phyloP scores from a whole-genome alignment of 1,139 yeast species.

The Pichia sp. region DNA sequence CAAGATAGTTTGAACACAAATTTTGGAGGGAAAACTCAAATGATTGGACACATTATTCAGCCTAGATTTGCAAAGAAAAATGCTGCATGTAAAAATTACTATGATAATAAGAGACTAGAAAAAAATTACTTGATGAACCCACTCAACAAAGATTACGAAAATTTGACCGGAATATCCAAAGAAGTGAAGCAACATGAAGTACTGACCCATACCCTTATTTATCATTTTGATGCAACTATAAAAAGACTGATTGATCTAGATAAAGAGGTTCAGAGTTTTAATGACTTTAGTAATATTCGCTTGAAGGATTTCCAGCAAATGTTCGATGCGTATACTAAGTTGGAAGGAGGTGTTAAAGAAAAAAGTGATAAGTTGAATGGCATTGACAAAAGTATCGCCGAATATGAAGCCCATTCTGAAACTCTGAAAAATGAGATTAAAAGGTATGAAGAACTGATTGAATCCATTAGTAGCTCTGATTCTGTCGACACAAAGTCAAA shows the following conservation, averaged over 20 bases:
- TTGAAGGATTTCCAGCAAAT: constrained; percentile 25
- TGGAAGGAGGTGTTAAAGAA: constrained; percentile 28
- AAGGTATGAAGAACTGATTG: constrained; percentile 15
- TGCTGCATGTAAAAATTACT: constrained; percentile 37
- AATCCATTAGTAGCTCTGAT: background rate
- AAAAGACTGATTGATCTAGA: constrained; percentile 26
- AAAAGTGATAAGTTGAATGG: constrained; percentile 29
- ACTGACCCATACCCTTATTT: constrained; percentile 48
- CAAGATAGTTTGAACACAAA: constrained; percentile 28
- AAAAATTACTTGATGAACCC: constrained; percentile 69
- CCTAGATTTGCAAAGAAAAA: constrained; percentile 26
- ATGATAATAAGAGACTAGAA: constrained; percentile 60
- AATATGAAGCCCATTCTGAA: constrained; percentile 24
- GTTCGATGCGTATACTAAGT: constrained; percentile 23
- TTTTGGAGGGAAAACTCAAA: constrained; percentile 34
- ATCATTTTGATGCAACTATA: constrained; percentile 35
- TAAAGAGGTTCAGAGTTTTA: constrained; percentile 34
- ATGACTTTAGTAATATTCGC: constrained; percentile 31
- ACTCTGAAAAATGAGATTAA: constrained; percentile 26
- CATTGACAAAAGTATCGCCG: constrained; percentile 13
- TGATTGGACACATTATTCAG: constrained; percentile 33
- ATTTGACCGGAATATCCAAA: constrained; percentile 54
- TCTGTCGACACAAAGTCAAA: background rate
- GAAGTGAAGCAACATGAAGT: constrained; percentile 32
- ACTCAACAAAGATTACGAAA: constrained; percentile 49